These are phyloP conservation scores for Geotrichum australiense DNA, from an alignment of 1,139 yeast genomes.

Conservation along the genomic window DNA sequence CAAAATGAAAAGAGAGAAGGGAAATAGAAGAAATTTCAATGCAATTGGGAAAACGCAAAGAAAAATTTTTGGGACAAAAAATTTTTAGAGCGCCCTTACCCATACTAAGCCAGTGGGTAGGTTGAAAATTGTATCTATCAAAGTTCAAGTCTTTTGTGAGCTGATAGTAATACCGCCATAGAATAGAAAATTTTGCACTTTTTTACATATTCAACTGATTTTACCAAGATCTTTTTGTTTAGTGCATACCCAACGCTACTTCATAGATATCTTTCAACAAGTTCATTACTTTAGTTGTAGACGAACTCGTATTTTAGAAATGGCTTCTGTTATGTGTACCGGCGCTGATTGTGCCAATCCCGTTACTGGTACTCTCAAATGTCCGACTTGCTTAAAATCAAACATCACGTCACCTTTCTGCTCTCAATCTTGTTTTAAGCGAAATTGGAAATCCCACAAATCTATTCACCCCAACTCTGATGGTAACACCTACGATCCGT, in stretches of 20 bases:
- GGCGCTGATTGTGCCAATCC: constrained; percentile 80
- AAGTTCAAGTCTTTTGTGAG: not conserved
- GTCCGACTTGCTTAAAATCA: constrained; percentile 85
- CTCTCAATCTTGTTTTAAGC: constrained; percentile 75
- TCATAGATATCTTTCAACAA: too few species aligned
- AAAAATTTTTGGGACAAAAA: constrained; percentile 8
- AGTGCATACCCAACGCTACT: too few species aligned
- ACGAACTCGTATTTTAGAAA: not conserved
- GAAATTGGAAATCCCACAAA: constrained; percentile 59
- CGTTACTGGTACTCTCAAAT: constrained; percentile 68
- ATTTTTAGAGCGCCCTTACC: constrained; percentile 6
- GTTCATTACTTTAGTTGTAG: not conserved
- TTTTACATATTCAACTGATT: not conserved
- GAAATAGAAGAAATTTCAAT: constrained; percentile 7
- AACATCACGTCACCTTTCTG: constrained; percentile 64
- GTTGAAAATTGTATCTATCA: not conserved
- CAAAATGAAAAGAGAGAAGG: constrained; percentile 2
- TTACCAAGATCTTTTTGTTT: not conserved
- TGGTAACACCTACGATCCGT: constrained; percentile 65
- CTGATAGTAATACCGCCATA: not conserved
- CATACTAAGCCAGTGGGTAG: not conserved
- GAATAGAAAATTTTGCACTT: not conserved
- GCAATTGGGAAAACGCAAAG: not conserved
- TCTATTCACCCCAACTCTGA: constrained; percentile 42
- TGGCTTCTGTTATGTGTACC: constrained; percentile 45